Evolutionary conservation across 139 green algal species (phyloP), one percentile per base, ranked within the genome.

Genomic region (Limnomonas spitsbergensis): DNA sequence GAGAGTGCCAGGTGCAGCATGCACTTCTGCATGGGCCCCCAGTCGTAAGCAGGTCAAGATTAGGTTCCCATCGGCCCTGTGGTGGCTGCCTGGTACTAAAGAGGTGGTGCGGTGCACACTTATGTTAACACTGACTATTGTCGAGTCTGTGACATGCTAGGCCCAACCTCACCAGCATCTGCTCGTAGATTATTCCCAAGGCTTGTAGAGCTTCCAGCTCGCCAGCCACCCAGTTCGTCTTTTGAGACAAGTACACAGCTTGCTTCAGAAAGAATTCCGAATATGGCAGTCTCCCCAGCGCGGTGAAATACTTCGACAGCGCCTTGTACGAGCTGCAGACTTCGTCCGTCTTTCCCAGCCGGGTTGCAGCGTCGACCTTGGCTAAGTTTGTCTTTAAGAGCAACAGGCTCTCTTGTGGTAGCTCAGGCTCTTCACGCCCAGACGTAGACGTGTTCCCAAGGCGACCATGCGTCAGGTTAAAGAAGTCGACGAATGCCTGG

Each of bases 401-500:
- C 3, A 85, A 47, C 47, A 91, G 39, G 0, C 69, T 82, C 27
- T 88, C 77, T 35, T 79, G 79, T 1, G 83, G 80, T 29, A 86
- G 74, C 34, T 85, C 70, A 29, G 79, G 56, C 66, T 83, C 34
- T 3, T 34, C 66, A 38, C 39, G 7, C 2, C 39, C 72, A 40
- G 42, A 54, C 47, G 70, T 76, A 34, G 29, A 66, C 37, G 9
- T 61, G 32, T 56, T 4, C 20, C 47, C 47, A 14, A 61, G 20
- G 20, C 47, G 47, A 37, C 40, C 35, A 27, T 88, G 80, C 0
- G 78, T 88, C 6, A 91, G 78, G 29, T 77, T 77, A 80, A 89
- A 91, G 75, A 91, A 91, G 52, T 91, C 86, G 3, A 88, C 76
- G 69, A 89, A 91, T 1, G 86, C 86, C 29, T 86, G 80, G 4